Evolutionary conservation across 805 yeast genomes (phyloP), one percentile per base, ranked within the genome.

Genomic region (Candida nanaspora): DNA sequence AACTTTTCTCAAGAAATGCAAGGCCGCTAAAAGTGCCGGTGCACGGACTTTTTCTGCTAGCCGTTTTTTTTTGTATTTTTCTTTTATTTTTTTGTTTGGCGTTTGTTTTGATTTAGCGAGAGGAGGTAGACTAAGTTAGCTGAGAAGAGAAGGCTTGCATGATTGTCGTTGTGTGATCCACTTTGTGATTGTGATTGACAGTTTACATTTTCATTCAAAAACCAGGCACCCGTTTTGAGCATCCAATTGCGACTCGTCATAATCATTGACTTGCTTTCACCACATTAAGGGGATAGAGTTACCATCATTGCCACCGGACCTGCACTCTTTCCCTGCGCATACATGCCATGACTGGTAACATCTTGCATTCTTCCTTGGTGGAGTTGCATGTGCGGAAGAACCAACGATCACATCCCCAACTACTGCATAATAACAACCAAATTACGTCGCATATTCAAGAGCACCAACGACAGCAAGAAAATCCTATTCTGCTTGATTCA

Each of bases 91-190:
- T n/a, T n/a, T n/a, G n/a, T 30, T 10, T 10, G 19, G 33, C 33
- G 33, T 30, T 30, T 30, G 33, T 30, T 30, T 30, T 30, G 33
- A 30, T 30, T 30, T 30, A 30, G 33, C 27, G 16, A 20, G 33
- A 18, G 19, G 9, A 15, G 10, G 16, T 16, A 30, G 33, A 30
- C 33, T 30, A 30, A n/a, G 33, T 16, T 14, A n/a, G 16, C 6
- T n/a, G 11, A 11, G 10, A 8, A 23, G 27, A 7, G 11, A 7
- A 23, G 27, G 27, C 27, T 7, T 23, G 11, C 11, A 23, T 23
- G n/a, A n/a, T n/a, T n/a, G n/a, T n/a, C n/a, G n/a, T n/a, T n/a
- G n/a, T n/a, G n/a, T n/a, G n/a, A n/a, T n/a, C n/a, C n/a, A n/a
- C n/a, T n/a, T n/a, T n/a, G n/a, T n/a, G n/a, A n/a, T n/a, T n/a